phyloP scores from a whole-genome alignment of 2,329 filamentous ascomycete genomes.

The Juglanconis oblonga region DNA sequence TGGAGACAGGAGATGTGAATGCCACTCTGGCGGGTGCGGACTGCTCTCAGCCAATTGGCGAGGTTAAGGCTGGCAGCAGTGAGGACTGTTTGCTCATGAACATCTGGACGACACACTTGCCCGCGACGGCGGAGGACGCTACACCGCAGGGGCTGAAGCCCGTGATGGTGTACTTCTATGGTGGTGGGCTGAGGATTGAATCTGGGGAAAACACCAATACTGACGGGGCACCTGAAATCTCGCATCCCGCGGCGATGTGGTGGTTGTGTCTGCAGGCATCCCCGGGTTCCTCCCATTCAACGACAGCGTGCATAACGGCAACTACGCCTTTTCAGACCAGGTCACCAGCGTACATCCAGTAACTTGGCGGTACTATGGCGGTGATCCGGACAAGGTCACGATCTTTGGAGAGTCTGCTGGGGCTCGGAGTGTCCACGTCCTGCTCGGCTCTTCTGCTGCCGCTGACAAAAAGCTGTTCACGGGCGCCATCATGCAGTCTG shows the following conservation, averaged over 20 bases:
- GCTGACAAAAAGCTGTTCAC: conserved; percentile 26
- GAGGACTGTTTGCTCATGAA: conserved; percentile 37
- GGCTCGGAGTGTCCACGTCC: conserved; percentile 22
- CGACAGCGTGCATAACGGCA: conserved; percentile 36
- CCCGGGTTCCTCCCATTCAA: conserved; percentile 27
- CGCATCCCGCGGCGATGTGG: conserved; percentile 42
- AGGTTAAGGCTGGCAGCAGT: conserved; percentile 27
- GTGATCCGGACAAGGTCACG: conserved; percentile 31
- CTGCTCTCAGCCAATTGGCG: conserved; percentile 29
- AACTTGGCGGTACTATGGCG: no score
- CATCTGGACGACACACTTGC: conserved; percentile 35
- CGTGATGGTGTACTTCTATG: conserved; percentile 46
- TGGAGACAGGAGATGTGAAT: conserved; percentile 21
- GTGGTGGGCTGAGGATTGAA: conserved; percentile 39
- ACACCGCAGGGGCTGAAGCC: conserved; percentile 34
- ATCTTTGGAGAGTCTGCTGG: conserved; percentile 34
- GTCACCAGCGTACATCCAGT: conserved; percentile 34
- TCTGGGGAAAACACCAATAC: conserved; percentile 41
- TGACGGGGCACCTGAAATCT: conserved; percentile 44
- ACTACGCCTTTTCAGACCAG: conserved; percentile 40
- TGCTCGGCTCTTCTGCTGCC: conserved; percentile 27
- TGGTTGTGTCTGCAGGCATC: conserved; percentile 35
- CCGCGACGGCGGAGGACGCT: conserved; percentile 11
- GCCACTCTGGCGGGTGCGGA: conserved; percentile 28
- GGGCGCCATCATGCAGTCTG: conserved; percentile 29